Percentiles rank a stretch among this genome's conserved stretches.
These are phyloP conservation scores for Penicillium turbatum DNA, from an alignment of 495 filamentous ascomycete species.

Conservation along the genomic window DNA sequence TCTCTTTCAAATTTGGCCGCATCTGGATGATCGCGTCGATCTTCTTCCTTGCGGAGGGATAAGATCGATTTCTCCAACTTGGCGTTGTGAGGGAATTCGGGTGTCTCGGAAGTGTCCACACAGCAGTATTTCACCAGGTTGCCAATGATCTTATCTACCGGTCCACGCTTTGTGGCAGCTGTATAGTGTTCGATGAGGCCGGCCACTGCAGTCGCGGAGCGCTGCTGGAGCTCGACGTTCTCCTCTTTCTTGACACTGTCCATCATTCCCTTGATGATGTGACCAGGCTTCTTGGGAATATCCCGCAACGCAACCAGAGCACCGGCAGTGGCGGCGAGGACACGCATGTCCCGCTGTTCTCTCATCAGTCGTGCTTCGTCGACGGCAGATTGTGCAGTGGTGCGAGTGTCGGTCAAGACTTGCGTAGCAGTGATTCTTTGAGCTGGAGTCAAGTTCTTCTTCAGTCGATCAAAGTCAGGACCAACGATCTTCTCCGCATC, in stretches of 20 bases:
- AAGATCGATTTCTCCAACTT: conserved; percentile 71
- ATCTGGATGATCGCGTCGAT: conserved; percentile 86
- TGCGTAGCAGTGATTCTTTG: conserved; percentile 76
- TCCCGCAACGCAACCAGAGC: conserved; percentile 81
- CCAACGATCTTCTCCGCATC: conserved; percentile 82
- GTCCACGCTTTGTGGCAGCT: conserved; percentile 64
- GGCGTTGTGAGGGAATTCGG: conserved; percentile 81
- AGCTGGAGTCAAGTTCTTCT: conserved; percentile 75
- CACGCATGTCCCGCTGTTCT: conserved; percentile 77
- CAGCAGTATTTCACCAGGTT: conserved; percentile 97
- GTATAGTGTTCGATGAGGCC: conserved; percentile 83
- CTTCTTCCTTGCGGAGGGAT: conserved; percentile 93
- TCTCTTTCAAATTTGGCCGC: conserved; percentile 84
- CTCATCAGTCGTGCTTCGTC: conserved; percentile 74
- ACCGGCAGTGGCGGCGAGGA: conserved; percentile 79
- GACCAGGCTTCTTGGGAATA: conserved; percentile 84
- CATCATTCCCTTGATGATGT: conserved; percentile 93
- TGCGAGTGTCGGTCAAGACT: conserved; percentile 67
- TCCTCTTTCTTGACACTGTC: conserved; percentile 96
- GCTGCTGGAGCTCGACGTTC: conserved; percentile 81
- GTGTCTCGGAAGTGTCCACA: conserved; percentile 93
- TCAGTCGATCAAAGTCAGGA: conserved; percentile 79
- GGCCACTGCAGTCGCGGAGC: conserved; percentile 79
- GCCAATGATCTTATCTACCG: conserved; percentile 87
- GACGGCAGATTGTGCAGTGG: conserved; percentile 64